Evolutionary conservation across 2,329 filamentous ascomycete species (phyloP).

Genomic region (Aureobasidium sp.): DNA sequence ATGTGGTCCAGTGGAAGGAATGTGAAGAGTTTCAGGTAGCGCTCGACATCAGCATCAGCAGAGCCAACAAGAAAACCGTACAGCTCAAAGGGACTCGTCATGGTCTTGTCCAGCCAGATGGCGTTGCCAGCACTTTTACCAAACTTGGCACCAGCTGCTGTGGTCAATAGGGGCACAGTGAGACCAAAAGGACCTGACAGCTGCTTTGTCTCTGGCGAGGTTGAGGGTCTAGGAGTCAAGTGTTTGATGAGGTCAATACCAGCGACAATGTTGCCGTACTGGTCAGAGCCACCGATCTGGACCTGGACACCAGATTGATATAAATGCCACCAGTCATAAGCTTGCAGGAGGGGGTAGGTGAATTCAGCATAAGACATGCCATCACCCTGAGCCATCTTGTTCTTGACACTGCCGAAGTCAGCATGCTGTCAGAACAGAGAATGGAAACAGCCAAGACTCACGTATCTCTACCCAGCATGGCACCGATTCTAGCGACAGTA

Average conservation of each 20-base stretch:
- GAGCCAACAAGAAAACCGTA: conserved; percentile 84
- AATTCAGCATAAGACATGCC: conserved; percentile 96
- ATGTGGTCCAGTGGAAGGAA: conserved; percentile 72
- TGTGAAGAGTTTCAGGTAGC: conserved; percentile 80
- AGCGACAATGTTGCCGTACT: conserved; percentile 91
- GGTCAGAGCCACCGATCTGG: conserved; percentile 91
- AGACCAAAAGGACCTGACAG: conserved; percentile 61
- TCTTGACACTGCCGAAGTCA: conserved; percentile 54
- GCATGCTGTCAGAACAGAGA: conserved; percentile 16
- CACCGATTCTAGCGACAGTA: conserved; percentile 64
- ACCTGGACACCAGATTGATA: conserved; percentile 65
- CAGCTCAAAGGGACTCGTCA: conserved; percentile 76
- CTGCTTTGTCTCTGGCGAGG: conserved; percentile 40
- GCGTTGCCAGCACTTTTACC: conserved; percentile 94
- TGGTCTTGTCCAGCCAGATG: conserved; percentile 76
- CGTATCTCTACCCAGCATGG: conserved; percentile 85
- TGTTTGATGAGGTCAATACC: conserved; percentile 79
- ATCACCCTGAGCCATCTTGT: conserved; percentile 72
- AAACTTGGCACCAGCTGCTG: conserved; percentile 78
- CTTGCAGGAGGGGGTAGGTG: conserved; percentile 84
- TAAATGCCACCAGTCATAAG: conserved; percentile 93
- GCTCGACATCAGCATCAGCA: conserved; percentile 71
- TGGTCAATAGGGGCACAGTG: conserved; percentile 83
- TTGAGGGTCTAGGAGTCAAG: conserved; percentile 34
- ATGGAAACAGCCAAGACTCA: conserved; percentile 39